Base-by-base conservation (phyloP, 1,284 basidiomycete species). In the Vanrija humicola region DNA sequence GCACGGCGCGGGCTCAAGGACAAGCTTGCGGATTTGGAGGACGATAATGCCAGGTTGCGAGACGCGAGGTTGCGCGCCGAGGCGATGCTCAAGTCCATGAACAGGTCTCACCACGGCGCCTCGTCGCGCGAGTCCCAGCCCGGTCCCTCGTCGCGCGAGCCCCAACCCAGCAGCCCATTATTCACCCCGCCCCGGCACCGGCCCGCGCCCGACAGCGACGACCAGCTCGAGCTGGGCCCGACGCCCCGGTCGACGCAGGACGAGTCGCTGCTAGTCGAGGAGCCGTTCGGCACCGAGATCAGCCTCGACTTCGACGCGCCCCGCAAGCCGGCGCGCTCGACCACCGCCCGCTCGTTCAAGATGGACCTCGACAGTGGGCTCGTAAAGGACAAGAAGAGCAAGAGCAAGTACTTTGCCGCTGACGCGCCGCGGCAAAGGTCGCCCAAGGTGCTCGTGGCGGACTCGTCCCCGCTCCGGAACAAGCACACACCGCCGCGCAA, bases 191-290 rank as follows among this genome's bases (percentile, higher is more conserved):
- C 34, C 9, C 34, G 12, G 14, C 34, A 5, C 4, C 34, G 2
- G 10, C 28, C 26, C 38, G 12, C 6, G 18, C 6, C 19, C 8
- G 34, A 43, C 18, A 16, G 28, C 46, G n/a, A n/a, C n/a, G 45
- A 34, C 21, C 59, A 61, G 43, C 18, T 23, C 40, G 55, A 50
- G 38, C 43, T 34, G 10, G 48, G 3, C 40, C 5, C 16, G 26
- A 26, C 18, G 12, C 25, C 28, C 5, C 14, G 12, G 56, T 5
- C 34, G 34, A 34, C 48, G 12, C 47, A 38, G 12, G 66, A 69
- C 29, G 65, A 70, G 2, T 67, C 68, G 6, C 61, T 71, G 9
- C 45, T 61, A 16, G 48, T 73, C n/a, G 65, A 66, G 23, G 55
- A 63, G 54, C 62, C 68, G 7, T 57, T 5, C 7, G 21, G 38